Evolutionary conservation across 768 basidiomycete species (phyloP), one percentile per base, ranked within the genome.

Genomic region (Lactarius sanguifluus): DNA sequence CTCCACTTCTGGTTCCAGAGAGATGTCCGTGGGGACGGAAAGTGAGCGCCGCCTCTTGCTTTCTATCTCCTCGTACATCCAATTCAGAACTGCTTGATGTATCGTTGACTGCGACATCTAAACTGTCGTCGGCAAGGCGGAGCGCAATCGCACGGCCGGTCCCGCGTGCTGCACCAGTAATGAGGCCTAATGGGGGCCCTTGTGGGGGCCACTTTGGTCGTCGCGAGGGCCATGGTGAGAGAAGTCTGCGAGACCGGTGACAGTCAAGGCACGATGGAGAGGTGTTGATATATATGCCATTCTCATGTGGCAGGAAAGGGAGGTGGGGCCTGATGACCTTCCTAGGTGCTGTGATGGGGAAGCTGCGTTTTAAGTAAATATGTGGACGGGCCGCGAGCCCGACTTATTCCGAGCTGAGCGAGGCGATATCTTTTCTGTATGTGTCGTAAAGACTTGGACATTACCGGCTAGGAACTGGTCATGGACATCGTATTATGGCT

Each of bases 81-180:
- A 65, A 40, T 15, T 54, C 61, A 13, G 50, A 20, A 15, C 15
- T 57, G 60, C 47, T 30, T 30, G 70, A 32, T 12, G 64, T 40
- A 64, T 72, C 72, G 16, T 63, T 72, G 41, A 72, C 62, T 7
- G 65, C 62, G 7, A 72, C 60, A 34, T 71, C 64, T 6, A 68
- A 50, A 15, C 72, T 69, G 55, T 72, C 71, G 10, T 43, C 32
- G n/a, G 71, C 69, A 30, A 72, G 69, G 25, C 69, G 64, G 41
- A 72, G 70, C 3, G 72, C 72, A 36, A 72, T 67, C 5, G 61
- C 71, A 40, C 64, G 66, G 23, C 71, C 72, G 32, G 72, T 68
- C 9, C 67, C 71, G 28, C 67, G 67, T 34, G 69, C 72, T 30
- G 69, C 72, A 20, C 71, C 72, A 1, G 72, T 72, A 38, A 72